Evolutionary conservation across 768 basidiomycete species (phyloP).

Genomic region (Rhodotorula taiwanensis): DNA sequence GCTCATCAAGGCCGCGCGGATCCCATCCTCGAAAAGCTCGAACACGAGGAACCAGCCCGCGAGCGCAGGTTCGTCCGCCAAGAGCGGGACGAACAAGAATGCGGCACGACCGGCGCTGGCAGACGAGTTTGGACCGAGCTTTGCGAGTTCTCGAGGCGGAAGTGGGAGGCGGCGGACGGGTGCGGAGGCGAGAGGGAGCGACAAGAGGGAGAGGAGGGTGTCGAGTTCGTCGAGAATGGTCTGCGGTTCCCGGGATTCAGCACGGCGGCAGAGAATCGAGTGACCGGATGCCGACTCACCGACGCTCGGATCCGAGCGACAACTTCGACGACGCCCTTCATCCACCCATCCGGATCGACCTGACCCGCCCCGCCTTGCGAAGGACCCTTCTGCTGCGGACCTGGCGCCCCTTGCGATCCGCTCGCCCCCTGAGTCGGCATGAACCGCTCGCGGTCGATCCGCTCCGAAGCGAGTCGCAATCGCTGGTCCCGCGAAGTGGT

Average conservation of each 20-base stretch:
- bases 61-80: conserved; percentile 47
- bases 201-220: conserved; percentile 13
- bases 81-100: conserved; percentile 44
- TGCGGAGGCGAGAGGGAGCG: neutral
- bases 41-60: conserved; percentile 77
- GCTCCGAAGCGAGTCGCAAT: neutral
- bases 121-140: conserved; percentile 54
- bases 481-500: neutral
- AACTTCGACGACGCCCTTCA: conserved; percentile 15
- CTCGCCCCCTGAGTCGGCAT: neutral
- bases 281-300: neutral
- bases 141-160: conserved; percentile 54
- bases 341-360: conserved; percentile 10
- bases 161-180: conserved; percentile 3
- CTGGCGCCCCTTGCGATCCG: conserved; percentile 1
- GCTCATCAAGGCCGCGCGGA: conserved; percentile 74
- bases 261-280: neutral
- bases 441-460: conserved; percentile 1
- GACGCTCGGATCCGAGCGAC: conserved; percentile 15
- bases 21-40: conserved; percentile 65
- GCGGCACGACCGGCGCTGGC: conserved; percentile 55
- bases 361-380: neutral
- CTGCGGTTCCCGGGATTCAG: neutral
- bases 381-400: neutral
- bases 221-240: conserved; percentile 32